Base-by-base conservation (phyloP, 208 protist genomes). In the Tritrichomonas musculus region DNA sequence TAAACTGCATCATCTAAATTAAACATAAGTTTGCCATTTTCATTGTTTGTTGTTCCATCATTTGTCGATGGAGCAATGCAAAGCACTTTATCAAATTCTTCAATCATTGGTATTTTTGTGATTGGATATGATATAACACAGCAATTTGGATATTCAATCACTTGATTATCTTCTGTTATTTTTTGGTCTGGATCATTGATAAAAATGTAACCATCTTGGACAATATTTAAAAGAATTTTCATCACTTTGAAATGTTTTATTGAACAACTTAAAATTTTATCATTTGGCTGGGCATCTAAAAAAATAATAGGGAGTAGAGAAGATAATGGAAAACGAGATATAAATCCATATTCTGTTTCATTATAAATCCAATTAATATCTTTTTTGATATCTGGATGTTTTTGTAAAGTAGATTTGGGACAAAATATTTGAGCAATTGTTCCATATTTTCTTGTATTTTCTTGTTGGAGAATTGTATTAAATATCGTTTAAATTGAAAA, bases 31-130 rank as follows among this genome's bases (percentile, higher is more conserved):
- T 94, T 96, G 33, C 94, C 93, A 33, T 94, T 94, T 33, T 92
- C 53, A 73, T 96, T 96, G 4, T 95, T 17, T 27, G 94, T 44
- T 9, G 96, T 96, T 33, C 95, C 96, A 57, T 95, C 95, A 17
- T 95, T 94, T 53, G 80, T 92, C 93, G 94, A 96, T 13, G 95
- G 95, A 44, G 95, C 95, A 73, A 96, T 95, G 53, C 88, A 92
- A 0, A 96, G 93, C 27, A 96, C 27, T 69, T 69, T 69, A 69
- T 69, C 64, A 69, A 69, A 69, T n/a, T 69, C 3, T n/a, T 17
- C 17, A 69, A 69, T 33, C 30, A n/a, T 25, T 8, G 64, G 64
- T n/a, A 69, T 69, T 8, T 69, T 69, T n/a, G 5, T 25, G 5
- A n/a, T 3, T 69, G 64, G 64, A 69, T 69, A 69, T n/a, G 64